phyloP scores from a whole-genome alignment of 1,284 basidiomycete genomes.

The Naganishia albida region DNA sequence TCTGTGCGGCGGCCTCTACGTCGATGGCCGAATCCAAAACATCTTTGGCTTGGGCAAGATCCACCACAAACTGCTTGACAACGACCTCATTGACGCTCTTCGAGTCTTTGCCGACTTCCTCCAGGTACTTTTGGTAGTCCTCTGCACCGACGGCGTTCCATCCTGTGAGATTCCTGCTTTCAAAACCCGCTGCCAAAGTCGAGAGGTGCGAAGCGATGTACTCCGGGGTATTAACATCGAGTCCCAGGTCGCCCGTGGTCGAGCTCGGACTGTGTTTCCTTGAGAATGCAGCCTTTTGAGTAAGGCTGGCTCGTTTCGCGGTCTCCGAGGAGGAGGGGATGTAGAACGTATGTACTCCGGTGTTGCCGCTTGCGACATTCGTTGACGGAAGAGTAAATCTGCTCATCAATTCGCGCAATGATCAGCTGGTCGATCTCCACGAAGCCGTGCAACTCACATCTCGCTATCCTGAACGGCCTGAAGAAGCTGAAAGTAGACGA shows the following conservation, averaged over 20 bases:
- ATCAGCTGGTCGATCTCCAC: not conserved
- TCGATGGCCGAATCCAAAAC: slow-evolving; percentile 36
- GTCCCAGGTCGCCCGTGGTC: slow-evolving; percentile 8
- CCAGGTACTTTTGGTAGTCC: slow-evolving; percentile 17
- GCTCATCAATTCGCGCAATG: not conserved
- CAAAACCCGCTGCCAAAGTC: slow-evolving; percentile 42
- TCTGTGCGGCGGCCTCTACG: slow-evolving; percentile 35
- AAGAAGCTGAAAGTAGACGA: slow-evolving; percentile 89
- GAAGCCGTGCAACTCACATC: slow-evolving; percentile 46
- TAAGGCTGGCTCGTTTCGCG: slow-evolving; percentile 5
- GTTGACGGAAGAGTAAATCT: slow-evolving; percentile 24
- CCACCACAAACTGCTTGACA: slow-evolving; percentile 52
- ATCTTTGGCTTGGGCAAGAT: slow-evolving; percentile 11
- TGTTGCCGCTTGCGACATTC: not conserved
- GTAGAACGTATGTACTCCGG: slow-evolving; percentile 10
- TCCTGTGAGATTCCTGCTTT: slow-evolving; percentile 47
- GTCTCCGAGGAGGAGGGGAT: slow-evolving; percentile 23
- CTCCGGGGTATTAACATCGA: slow-evolving; percentile 35
- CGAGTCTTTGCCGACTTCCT: slow-evolving; percentile 15
- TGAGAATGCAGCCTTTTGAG: slow-evolving; percentile 16
- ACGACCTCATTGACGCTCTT: slow-evolving; percentile 37
- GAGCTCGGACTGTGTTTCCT: slow-evolving; percentile 25
- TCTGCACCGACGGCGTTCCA: slow-evolving; percentile 38
- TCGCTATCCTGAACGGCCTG: slow-evolving; percentile 70
- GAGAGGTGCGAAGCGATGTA: slow-evolving; percentile 34